Conservation (phyloP, 192 early-diverging fungal species). For the Coemansia sp. region DNA sequence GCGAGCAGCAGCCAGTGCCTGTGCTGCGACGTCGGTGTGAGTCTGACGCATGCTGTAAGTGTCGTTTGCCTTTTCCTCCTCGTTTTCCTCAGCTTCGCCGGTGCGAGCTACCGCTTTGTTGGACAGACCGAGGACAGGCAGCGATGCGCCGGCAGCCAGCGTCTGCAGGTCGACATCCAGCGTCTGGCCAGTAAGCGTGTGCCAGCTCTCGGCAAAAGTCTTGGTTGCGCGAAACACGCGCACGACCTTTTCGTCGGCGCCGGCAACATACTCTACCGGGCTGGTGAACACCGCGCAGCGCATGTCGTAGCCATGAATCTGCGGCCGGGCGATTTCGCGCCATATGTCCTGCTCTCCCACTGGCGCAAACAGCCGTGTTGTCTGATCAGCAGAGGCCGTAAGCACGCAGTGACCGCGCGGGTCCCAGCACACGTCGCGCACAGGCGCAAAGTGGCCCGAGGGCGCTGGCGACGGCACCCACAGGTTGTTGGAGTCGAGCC, state of each 20-base stretch:
- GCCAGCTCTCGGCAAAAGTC: slow-evolving; percentile 70
- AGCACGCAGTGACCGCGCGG: slow-evolving; percentile 69
- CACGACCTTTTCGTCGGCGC: slow-evolving; percentile 93
- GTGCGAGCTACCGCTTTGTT: slow-evolving; percentile 80
- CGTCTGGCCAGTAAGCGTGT: slow-evolving; percentile 12
- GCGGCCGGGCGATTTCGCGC: slow-evolving; percentile 92
- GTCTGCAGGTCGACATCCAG: not conserved
- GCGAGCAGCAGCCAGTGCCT: slow-evolving; percentile 45
- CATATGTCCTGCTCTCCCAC: slow-evolving; percentile 55
- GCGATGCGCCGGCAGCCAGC: slow-evolving; percentile 72
- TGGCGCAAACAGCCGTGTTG: slow-evolving; percentile 76
- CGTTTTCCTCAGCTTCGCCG: slow-evolving; percentile 1
- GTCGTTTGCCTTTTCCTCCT: slow-evolving; percentile 44
- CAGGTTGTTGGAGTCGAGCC: slow-evolving; percentile 48
- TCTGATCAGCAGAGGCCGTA: slow-evolving; percentile 85
- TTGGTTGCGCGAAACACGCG: slow-evolving; percentile 85
- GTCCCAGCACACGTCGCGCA: slow-evolving; percentile 83
- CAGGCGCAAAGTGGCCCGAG: slow-evolving; percentile 80
- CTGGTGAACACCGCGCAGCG: slow-evolving; percentile 79
- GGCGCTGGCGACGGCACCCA: slow-evolving; percentile 76
- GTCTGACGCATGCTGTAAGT: slow-evolving; percentile 61
- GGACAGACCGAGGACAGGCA: slow-evolving; percentile 90
- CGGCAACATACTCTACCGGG: slow-evolving; percentile 75
- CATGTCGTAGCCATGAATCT: slow-evolving; percentile 96
- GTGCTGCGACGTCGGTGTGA: slow-evolving; percentile 57